Conservation (phyloP, 2,329 filamentous ascomycete genomes). For the Chaetomiaceae sp. region DNA sequence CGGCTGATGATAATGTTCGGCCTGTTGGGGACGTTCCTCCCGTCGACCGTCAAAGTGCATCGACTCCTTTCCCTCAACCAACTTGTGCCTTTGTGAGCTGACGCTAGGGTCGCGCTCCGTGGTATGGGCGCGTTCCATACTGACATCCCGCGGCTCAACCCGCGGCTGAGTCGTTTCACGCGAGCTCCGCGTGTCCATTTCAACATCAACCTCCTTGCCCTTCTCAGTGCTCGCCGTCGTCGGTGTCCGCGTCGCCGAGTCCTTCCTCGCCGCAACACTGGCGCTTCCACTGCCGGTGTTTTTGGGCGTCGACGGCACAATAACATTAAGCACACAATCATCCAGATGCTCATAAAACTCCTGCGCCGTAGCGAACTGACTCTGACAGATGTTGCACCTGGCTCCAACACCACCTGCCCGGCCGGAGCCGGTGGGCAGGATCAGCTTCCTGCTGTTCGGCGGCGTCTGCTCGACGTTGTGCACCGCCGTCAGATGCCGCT, state of each 20-base stretch:
- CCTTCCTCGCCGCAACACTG: slow-evolving; percentile 23
- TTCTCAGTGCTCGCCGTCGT: slow-evolving; percentile 28
- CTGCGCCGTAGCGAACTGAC: slow-evolving; percentile 75
- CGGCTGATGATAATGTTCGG: neutral
- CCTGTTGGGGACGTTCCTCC: neutral
- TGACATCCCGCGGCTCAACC: slow-evolving; percentile 5
- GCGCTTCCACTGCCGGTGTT: slow-evolving; percentile 23
- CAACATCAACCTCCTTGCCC: slow-evolving; percentile 23
- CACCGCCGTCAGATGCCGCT: slow-evolving; percentile 86
- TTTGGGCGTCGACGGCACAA: slow-evolving; percentile 45
- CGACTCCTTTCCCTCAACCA: neutral
- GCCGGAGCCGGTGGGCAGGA: slow-evolving; percentile 31
- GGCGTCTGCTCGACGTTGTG: slow-evolving; percentile 93
- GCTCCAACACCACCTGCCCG: slow-evolving; percentile 48
- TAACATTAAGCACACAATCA: slow-evolving; percentile 57
- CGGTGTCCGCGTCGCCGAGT: slow-evolving; percentile 27
- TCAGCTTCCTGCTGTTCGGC: slow-evolving; percentile 79
- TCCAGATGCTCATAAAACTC: slow-evolving; percentile 97
- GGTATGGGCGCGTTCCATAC: slow-evolving; percentile 1
- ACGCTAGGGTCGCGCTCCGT: neutral
- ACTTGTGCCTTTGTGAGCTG: neutral
- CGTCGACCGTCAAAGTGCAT: neutral
- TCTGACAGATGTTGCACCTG: slow-evolving; percentile 86
- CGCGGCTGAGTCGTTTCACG: slow-evolving; percentile 8
- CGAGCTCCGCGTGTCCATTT: slow-evolving; percentile 7